phyloP scores from a whole-genome alignment of 495 filamentous ascomycete species.

The Massariosphaeria phaeospora region DNA sequence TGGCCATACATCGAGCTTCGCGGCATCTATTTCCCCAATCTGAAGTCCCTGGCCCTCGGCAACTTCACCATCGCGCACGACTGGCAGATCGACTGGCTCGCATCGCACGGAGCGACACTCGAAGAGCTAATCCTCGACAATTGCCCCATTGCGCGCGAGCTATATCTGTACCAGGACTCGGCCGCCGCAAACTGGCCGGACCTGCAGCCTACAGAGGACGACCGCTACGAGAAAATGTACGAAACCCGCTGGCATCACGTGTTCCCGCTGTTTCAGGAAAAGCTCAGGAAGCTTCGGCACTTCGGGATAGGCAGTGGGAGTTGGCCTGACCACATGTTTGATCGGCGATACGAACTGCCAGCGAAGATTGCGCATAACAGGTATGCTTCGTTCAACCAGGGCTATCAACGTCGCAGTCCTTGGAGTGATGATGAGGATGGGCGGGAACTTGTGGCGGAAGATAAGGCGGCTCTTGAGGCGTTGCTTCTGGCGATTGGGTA shows the following conservation, averaged over 20 bases:
- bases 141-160: conserved; percentile 1
- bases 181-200: neutral
- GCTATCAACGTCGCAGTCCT: too few relatives aligned
- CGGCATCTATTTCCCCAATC: neutral
- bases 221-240: neutral
- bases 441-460: too few relatives aligned
- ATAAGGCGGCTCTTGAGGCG: too few relatives aligned
- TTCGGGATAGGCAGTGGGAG: neutral
- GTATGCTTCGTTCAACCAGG: neutral
- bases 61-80: conserved; percentile 9
- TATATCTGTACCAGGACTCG: neutral
- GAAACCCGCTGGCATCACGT: neutral
- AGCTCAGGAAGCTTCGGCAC: neutral
- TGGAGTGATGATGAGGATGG: too few relatives aligned
- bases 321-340: neutral
- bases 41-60: neutral
- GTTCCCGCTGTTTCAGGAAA: neutral
- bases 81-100: conserved; percentile 6
- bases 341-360: neutral
- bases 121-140: conserved; percentile 2
- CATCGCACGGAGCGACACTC: neutral
- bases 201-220: neutral
- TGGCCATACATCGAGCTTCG: neutral
- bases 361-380: neutral
- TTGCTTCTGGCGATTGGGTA: too few relatives aligned